A percentile compares a stretch with the other conserved stretches of the same genome.
phyloP scores from a whole-genome alignment of 192 early-diverging fungal species.

The Rhizophagus clarus region DNA sequence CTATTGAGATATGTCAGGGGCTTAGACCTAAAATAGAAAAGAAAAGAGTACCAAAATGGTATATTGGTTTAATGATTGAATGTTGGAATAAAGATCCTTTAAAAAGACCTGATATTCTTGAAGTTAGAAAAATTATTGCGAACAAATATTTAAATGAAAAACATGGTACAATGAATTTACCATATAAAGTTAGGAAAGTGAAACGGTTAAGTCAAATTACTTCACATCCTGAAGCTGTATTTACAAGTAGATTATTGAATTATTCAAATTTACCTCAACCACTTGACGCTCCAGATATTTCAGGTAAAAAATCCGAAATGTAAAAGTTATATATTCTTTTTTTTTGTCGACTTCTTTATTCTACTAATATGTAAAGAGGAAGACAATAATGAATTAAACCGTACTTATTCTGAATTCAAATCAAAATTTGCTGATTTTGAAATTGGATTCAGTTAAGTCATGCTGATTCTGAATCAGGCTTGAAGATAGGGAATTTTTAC shows the following conservation, averaged over 20 bases:
- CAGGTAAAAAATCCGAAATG: not conserved
- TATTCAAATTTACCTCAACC: constrained; percentile 2
- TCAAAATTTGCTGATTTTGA: too few species aligned
- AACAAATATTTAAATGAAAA: not conserved
- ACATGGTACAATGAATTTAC: not conserved
- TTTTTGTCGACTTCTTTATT: not conserved
- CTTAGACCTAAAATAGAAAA: not conserved
- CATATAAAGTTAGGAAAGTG: not conserved
- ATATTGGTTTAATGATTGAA: not conserved
- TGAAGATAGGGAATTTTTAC: not conserved
- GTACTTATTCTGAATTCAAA: too few species aligned
- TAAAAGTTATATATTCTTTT: not conserved
- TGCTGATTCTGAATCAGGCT: too few species aligned
- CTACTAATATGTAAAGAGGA: too few species aligned
- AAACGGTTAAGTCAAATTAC: not conserved
- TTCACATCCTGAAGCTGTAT: constrained; percentile 3
- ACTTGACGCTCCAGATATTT: not conserved
- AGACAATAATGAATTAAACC: too few species aligned
- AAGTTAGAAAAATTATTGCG: not conserved
- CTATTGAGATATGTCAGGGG: not conserved
- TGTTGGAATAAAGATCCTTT: not conserved
- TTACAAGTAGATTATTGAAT: constrained; percentile 6
- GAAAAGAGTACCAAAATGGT: not conserved
- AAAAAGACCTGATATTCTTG: not conserved
- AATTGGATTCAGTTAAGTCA: too few species aligned